Percentiles rank a stretch among this genome's conserved stretches.
These are phyloP conservation scores for Fusarium setosum DNA, from an alignment of 2,329 filamentous ascomycete genomes.

Conservation along the genomic window DNA sequence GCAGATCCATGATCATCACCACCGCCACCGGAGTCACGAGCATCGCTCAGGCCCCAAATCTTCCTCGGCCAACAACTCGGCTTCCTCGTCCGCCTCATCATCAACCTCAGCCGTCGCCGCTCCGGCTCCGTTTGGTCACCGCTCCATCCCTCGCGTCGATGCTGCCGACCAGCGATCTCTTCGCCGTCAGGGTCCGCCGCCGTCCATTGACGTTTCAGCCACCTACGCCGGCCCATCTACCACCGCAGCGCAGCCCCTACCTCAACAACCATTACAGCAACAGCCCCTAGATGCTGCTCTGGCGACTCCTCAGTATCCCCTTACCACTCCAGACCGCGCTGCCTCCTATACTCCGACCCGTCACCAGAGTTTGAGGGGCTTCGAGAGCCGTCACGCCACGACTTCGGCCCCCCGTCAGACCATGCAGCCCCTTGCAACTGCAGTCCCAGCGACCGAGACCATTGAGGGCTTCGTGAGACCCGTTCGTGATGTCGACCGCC, in stretches of 20 bases:
- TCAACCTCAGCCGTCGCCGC: constrained; percentile 30
- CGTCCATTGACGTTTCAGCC: constrained; percentile 68
- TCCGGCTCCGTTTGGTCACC: constrained; percentile 59
- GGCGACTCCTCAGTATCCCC: constrained; percentile 36
- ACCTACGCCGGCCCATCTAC: constrained; percentile 54
- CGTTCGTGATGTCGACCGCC: constrained; percentile 83
- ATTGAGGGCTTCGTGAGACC: constrained; percentile 82
- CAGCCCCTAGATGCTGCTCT: constrained; percentile 39
- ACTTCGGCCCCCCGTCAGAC: constrained; percentile 60
- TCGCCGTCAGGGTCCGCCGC: constrained; percentile 84
- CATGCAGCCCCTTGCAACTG: constrained; percentile 73
- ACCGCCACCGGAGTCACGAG: constrained; percentile 62
- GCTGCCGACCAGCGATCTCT: constrained; percentile 70
- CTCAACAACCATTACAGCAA: constrained; percentile 31
- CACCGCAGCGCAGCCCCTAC: constrained; percentile 28
- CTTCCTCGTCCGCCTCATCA: constrained; percentile 50
- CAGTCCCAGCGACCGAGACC: constrained; percentile 74
- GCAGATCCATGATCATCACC: constrained; percentile 64
- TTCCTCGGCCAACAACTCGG: constrained; percentile 48
- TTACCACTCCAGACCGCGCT: constrained; percentile 38
- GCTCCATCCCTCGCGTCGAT: constrained; percentile 63
- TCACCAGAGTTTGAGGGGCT: constrained; percentile 62
- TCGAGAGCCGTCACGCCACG: constrained; percentile 62
- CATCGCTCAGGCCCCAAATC: constrained; percentile 60
- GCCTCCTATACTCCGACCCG: constrained; percentile 49